A percentile compares a stretch with the other conserved stretches of the same genome.
Conservation (phyloP, 2,329 filamentous ascomycete species). For the Penicillium fuscoglaucum region DNA sequence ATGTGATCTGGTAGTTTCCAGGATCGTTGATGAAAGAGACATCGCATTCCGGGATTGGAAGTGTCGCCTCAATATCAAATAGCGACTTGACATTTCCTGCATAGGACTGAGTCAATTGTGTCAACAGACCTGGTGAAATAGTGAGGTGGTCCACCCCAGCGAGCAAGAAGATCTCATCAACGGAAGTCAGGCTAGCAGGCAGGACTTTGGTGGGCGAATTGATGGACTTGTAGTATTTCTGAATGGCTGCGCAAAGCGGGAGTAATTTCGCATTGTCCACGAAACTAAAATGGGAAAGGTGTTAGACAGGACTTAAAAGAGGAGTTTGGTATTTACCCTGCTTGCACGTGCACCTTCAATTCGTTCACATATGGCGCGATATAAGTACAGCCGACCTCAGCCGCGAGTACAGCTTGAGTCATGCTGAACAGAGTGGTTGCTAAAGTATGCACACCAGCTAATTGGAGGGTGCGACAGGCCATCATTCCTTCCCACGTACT, state of each 20-base stretch:
- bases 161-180: conserved; percentile 59
- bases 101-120: conserved; percentile 47
- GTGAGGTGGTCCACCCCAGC: conserved; percentile 62
- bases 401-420: conserved; percentile 60
- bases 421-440: conserved; percentile 65
- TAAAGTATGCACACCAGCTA: conserved; percentile 57
- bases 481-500: conserved; percentile 64
- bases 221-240: conserved; percentile 53
- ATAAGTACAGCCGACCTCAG: conserved; percentile 59
- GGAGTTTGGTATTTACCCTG: conserved; percentile 23
- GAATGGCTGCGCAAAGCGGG: conserved; percentile 52
- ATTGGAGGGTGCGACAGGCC: conserved; percentile 58
- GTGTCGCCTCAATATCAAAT: conserved; percentile 24
- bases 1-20: conserved; percentile 52
- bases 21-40: conserved; percentile 44
- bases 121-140: conserved; percentile 56
- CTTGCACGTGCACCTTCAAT: conserved; percentile 61
- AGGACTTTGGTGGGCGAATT: conserved; percentile 51
- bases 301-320: not conserved
- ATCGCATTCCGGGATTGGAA: conserved; percentile 13
- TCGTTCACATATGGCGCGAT: conserved; percentile 67
- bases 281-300: conserved; percentile 16
- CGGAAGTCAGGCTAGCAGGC: conserved; percentile 58
- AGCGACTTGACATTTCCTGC: conserved; percentile 35
- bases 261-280: conserved; percentile 40